Evolutionary conservation across 1,284 basidiomycete genomes (phyloP).

Genomic region (Bjerkandera adusta): DNA sequence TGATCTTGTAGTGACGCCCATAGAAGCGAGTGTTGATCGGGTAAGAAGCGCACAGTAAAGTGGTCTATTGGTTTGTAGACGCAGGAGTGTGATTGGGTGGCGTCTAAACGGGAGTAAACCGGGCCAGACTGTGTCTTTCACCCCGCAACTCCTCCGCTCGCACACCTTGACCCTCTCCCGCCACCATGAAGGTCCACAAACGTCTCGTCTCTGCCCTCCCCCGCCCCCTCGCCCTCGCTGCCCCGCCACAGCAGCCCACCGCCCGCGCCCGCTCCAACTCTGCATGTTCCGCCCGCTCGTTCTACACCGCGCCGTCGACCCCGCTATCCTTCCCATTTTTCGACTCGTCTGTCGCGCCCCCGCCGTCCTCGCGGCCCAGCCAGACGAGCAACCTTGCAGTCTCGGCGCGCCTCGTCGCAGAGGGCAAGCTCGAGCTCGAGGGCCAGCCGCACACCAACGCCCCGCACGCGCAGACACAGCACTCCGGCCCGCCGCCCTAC

Average conservation of each 20-base stretch:
- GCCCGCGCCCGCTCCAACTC: conserved; percentile 47
- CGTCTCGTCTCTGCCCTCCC: conserved; percentile 49
- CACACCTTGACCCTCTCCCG: too few species aligned
- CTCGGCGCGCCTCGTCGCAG: conserved; percentile 44
- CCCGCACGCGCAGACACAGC: conserved; percentile 26
- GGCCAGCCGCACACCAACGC: conserved; percentile 25
- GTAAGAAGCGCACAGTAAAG: too few species aligned
- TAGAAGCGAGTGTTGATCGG: too few species aligned
- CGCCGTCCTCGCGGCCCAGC: conserved; percentile 36
- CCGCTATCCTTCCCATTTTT: conserved; percentile 44
- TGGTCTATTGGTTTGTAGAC: too few species aligned
- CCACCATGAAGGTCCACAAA: conserved; percentile 55
- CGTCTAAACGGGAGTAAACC: too few species aligned
- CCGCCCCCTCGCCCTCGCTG: conserved; percentile 23
- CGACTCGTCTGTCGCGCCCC: conserved; percentile 40
- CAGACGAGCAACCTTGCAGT: conserved; percentile 40
- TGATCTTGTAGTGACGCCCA: too few species aligned
- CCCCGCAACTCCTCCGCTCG: too few species aligned
- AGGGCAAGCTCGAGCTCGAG: conserved; percentile 45
- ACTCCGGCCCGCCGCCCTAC: conserved; percentile 30
- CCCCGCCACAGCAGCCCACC: conserved; percentile 22
- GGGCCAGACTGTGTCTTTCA: too few species aligned
- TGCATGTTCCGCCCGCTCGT: conserved; percentile 36
- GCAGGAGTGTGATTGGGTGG: too few species aligned
- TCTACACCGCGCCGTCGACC: conserved; percentile 37